Percentiles rank a stretch among this genome's conserved stretches.
Conservation (phyloP, 768 basidiomycete species). For the Kwoniella dendrophila region DNA sequence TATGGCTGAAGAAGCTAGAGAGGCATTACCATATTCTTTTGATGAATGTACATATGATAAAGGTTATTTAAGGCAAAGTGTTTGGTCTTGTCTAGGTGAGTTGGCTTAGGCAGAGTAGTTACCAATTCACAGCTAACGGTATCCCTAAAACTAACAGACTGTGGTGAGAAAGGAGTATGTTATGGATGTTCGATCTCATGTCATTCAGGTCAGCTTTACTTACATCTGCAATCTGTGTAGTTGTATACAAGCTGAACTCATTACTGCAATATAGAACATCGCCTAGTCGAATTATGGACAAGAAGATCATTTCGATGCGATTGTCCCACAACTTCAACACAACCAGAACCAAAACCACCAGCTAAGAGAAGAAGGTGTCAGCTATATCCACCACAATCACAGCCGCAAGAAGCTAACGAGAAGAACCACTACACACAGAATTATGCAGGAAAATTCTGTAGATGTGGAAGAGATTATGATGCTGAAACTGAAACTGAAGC, state of each 20-base stretch:
- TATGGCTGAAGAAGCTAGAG: slow-evolving; percentile 49
- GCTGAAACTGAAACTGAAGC: slow-evolving; percentile 51
- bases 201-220: slow-evolving; percentile 51
- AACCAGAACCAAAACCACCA: slow-evolving; percentile 16
- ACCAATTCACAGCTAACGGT: slow-evolving; percentile 15
- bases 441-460: slow-evolving; percentile 51
- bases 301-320: slow-evolving; percentile 51
- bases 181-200: slow-evolving; percentile 55
- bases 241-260: neutral
- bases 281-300: slow-evolving; percentile 53
- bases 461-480: slow-evolving; percentile 53
- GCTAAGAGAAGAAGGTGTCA: slow-evolving; percentile 31
- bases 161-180: slow-evolving; percentile 51
- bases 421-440: slow-evolving; percentile 47
- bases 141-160: slow-evolving; percentile 31
- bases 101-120: neutral
- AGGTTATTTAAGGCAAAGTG: slow-evolving; percentile 48
- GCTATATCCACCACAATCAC: slow-evolving; percentile 36
- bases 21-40: slow-evolving; percentile 49
- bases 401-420: slow-evolving; percentile 40
- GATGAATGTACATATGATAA: slow-evolving; percentile 50
- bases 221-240: neutral
- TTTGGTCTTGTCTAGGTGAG: slow-evolving; percentile 53
- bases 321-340: slow-evolving; percentile 44
- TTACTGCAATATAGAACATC: slow-evolving; percentile 40